phyloP scores from a whole-genome alignment of 2,329 filamentous ascomycete species.

The Dendrostoma leiphaemia region DNA sequence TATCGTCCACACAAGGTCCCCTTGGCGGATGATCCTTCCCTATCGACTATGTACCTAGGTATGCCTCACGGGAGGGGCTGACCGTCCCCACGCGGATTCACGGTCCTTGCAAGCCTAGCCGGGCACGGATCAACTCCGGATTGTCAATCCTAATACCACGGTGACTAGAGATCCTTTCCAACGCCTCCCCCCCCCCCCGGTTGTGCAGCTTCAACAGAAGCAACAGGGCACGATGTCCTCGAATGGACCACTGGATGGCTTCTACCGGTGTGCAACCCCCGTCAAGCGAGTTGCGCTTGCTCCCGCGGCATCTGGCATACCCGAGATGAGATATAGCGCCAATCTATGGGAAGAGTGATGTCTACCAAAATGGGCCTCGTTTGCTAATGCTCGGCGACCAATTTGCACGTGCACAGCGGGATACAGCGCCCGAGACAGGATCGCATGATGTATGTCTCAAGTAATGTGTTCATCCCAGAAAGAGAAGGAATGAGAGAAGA shows the following conservation, averaged over 20 bases:
- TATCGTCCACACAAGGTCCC: not conserved
- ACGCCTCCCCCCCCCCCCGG: no score
- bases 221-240: no score
- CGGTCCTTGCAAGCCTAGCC: no score
- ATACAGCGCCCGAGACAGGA: conserved; percentile 7
- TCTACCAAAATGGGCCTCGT: not conserved
- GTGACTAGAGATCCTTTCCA: not conserved
- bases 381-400: not conserved
- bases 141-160: not conserved
- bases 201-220: no score
- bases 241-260: no score
- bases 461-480: not conserved
- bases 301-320: conserved; percentile 9
- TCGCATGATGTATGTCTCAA: conserved; percentile 5
- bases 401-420: not conserved
- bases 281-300: no score
- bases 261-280: no score
- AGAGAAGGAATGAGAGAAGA: no score
- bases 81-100: no score
- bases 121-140: no score
- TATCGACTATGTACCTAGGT: no score
- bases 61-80: no score
- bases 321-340: conserved; percentile 13
- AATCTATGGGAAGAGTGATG: conserved; percentile 1
- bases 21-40: not conserved